Conservation (phyloP, 148 eudicot genomes). For the Selenicereus undatus region DNA sequence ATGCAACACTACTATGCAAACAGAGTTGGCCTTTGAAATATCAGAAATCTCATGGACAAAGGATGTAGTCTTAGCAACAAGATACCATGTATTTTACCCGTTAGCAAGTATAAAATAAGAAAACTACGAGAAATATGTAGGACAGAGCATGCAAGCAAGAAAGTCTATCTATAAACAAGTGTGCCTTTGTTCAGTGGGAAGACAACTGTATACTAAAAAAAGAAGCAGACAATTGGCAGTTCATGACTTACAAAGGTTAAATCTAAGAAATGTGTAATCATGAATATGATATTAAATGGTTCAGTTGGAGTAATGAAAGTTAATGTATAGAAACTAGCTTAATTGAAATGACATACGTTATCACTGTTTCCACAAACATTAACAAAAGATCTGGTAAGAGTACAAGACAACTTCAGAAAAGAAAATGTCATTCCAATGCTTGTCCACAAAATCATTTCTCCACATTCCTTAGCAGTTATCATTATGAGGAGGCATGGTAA, state of each 20-base stretch:
- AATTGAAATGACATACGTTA: neutral
- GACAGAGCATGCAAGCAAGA: neutral
- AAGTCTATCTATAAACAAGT: neutral
- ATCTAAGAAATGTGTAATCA: no score
- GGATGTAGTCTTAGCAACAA: neutral
- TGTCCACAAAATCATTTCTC: neutral
- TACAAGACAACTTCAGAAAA: neutral
- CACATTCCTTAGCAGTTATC: neutral
- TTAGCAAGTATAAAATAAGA: neutral
- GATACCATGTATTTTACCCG: neutral
- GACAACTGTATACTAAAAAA: neutral
- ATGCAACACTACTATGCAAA: neutral
- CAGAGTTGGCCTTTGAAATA: neutral
- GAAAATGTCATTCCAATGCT: neutral
- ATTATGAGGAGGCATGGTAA: neutral
- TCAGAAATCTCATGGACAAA: slow-evolving; percentile 4
- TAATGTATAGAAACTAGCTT: neutral
- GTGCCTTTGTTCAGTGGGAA: neutral
- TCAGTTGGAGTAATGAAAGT: no score
- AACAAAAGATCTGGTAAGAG: neutral
- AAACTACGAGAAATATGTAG: neutral
- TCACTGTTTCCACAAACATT: neutral
- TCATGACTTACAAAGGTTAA: neutral
- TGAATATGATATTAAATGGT: no score
- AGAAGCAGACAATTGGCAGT: neutral